Evolutionary conservation across 2,329 filamentous ascomycete genomes (phyloP).

Genomic region (Domatiomyces catenatus): DNA sequence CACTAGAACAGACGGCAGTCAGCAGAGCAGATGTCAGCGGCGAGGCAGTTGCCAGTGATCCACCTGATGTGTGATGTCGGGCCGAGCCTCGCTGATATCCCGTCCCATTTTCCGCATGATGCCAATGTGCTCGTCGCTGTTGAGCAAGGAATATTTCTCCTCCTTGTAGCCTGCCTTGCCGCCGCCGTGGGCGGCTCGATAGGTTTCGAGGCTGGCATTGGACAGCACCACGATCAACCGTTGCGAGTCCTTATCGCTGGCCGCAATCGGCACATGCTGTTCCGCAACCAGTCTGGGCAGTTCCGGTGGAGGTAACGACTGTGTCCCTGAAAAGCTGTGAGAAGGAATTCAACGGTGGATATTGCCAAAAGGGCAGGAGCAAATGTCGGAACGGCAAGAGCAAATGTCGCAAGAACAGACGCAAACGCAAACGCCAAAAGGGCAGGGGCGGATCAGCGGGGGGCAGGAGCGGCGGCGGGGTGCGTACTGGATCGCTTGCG

Average conservation of each 20-base stretch:
- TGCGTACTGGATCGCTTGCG: constrained; percentile 1
- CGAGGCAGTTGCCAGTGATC: background rate
- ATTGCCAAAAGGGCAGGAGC: background rate
- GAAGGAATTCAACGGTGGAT: background rate
- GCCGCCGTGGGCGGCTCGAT: constrained; percentile 70
- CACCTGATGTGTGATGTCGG: constrained; percentile 98
- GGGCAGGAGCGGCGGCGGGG: background rate
- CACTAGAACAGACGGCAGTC: constrained; percentile 43
- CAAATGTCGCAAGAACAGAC: too few species aligned
- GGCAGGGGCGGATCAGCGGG: background rate
- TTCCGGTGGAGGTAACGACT: constrained; percentile 82
- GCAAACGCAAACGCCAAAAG: background rate
- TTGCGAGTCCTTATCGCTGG: constrained; percentile 77
- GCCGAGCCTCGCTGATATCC: constrained; percentile 92
- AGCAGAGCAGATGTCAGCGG: background rate
- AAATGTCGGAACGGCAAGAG: background rate
- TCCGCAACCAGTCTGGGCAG: constrained; percentile 87
- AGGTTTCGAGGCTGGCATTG: constrained; percentile 94
- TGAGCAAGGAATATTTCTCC: constrained; percentile 93
- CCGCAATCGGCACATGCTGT: constrained; percentile 70
- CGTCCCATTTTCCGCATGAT: constrained; percentile 99
- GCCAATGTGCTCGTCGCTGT: constrained; percentile 97
- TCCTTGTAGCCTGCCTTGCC: constrained; percentile 54
- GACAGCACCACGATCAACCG: constrained; percentile 90
- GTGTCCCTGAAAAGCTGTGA: constrained; percentile 49